Evolutionary conservation across 495 filamentous ascomycete species (phyloP).

Genomic region (Podospora appendiculata): DNA sequence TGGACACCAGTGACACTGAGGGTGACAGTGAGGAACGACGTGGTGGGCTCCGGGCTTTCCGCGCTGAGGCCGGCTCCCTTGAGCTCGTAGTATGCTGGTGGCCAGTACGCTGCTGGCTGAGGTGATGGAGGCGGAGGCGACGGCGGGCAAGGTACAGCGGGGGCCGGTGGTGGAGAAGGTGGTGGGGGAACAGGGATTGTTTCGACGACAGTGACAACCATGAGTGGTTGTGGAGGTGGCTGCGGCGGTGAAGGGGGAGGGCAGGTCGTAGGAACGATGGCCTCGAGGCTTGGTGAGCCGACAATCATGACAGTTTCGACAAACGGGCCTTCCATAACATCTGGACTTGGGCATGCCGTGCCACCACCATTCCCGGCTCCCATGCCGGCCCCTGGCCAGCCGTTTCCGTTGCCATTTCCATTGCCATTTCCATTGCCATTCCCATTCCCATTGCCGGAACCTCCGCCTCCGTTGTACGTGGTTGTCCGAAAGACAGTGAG

Average conservation of each 20-base stretch:
- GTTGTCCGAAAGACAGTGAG: no score
- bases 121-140: constrained; percentile 5
- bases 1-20: constrained; percentile 1
- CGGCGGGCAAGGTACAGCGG: neutral
- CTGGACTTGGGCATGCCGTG: neutral
- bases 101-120: constrained; percentile 5
- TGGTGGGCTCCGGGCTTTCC: neutral
- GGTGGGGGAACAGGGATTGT: neutral
- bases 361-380: constrained; percentile 1
- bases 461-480: neutral
- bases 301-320: constrained; percentile 5
- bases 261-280: constrained; percentile 1
- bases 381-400: constrained; percentile 1
- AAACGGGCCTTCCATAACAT: constrained; percentile 1
- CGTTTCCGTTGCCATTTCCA: constrained; percentile 1
- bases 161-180: neutral
- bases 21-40: constrained; percentile 12
- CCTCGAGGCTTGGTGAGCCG: constrained; percentile 1
- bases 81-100: constrained; percentile 5
- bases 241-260: neutral
- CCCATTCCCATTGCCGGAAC: constrained; percentile 5
- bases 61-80: neutral
- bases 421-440: constrained; percentile 1
- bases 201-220: neutral
- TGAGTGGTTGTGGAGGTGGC: neutral